A percentile compares a stretch with the other conserved stretches of the same genome.
phyloP scores from a whole-genome alignment of 805 yeast species.

The Nakazawaea molendinolei region DNA sequence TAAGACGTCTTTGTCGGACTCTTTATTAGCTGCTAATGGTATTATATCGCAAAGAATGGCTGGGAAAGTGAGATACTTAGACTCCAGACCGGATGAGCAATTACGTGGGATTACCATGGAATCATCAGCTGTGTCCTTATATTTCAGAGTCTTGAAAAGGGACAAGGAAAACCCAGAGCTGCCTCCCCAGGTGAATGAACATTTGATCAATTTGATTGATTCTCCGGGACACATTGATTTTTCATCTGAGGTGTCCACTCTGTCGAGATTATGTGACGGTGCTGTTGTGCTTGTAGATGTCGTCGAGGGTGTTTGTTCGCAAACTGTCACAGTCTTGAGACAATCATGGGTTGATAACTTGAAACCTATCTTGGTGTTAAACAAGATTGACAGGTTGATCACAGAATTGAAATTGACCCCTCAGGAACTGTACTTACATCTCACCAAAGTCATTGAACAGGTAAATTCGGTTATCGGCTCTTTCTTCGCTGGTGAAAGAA shows the following conservation, averaged over 20 bases:
- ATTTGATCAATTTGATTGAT: conserved; percentile 85
- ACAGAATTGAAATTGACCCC: conserved; percentile 79
- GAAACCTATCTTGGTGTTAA: conserved; percentile 81
- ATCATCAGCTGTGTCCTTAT: conserved; percentile 89
- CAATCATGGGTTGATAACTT: conserved; percentile 94
- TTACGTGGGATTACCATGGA: conserved; percentile 97
- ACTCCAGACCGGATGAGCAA: conserved; percentile 94
- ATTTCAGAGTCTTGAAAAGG: conserved; percentile 59
- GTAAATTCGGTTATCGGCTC: conserved; percentile 94
- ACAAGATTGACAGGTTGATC: conserved; percentile 84
- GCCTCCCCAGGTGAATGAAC: conserved; percentile 54
- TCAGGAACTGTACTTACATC: conserved; percentile 75
- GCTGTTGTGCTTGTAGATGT: conserved; percentile 94
- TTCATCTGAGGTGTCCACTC: conserved; percentile 92
- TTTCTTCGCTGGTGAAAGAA: conserved; percentile 86
- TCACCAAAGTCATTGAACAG: conserved; percentile 77
- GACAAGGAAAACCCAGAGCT: conserved; percentile 23
- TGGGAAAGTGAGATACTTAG: conserved; percentile 88
- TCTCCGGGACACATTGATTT: conserved; percentile 99
- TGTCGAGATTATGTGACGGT: conserved; percentile 94
- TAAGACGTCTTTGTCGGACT: conserved; percentile 90
- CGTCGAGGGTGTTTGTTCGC: conserved; percentile 98
- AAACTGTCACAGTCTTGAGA: conserved; percentile 88
- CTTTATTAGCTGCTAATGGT: conserved; percentile 90
- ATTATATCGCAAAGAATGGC: conserved; percentile 93